Base-by-base conservation (phyloP, 176 grass and related monocot species). In the Oryza glumipatula region DNA sequence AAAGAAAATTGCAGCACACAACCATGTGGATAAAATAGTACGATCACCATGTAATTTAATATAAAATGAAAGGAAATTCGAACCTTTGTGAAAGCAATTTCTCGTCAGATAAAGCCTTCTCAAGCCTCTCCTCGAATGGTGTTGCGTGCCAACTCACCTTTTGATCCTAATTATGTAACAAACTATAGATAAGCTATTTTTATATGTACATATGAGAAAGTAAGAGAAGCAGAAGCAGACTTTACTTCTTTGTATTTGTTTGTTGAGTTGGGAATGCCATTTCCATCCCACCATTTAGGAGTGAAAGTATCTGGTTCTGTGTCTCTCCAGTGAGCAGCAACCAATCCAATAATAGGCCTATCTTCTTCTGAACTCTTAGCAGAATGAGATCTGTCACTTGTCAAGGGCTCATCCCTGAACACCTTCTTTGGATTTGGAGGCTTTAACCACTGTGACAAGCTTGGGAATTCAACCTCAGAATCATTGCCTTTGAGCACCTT, bases 181-280 rank as follows among this genome's bases (percentile, higher is more conserved):
- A 22, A 88, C 58, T 76, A 76, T 67, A 84, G 45, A 36, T 68
- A 76, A 72, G 19, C 48, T 77, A 75, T 35, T 21, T 76, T 60
- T 77, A 47, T 77, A 47, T 19, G 19, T 28, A 47, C 77, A 13
- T 49, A 56, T 74, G n/a, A 80, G 30, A 81, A 26, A 79, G 15
- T 46, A 83, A 77, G 28, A 90, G 60, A 84, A 70, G 66, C 11
- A 46, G 74, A 79, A 58, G 72, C 12, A 75, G 36, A 83, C 26
- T 81, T 80, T 89, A 98, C 96, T 86, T 99, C 96, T 94, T 94
- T 99, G 64, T 99, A 99, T 68, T 96, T 99, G 72, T 96, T 99
- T 39, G 96, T 99, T 24, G 94, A 99, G 73, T 99, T 99, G 71
- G 96, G 96, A 81, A 99, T 99, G 77, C 96, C 96, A 77, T 96